Evolutionary conservation across 257 asterid species (phyloP), one percentile per base, ranked within the genome.

Genomic region (Nicotiana otophora): DNA sequence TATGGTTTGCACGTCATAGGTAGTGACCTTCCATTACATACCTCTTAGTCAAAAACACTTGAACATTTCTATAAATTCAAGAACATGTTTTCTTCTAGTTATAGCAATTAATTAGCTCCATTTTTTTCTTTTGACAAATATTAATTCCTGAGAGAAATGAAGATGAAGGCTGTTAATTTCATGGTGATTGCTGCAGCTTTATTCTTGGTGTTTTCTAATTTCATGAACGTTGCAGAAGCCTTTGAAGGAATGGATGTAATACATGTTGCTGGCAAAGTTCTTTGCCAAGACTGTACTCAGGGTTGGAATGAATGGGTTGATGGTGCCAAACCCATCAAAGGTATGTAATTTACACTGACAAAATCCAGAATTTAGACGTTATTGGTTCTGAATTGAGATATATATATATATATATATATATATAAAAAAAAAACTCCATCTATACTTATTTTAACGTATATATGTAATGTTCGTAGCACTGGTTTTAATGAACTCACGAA

Each of bases 271-370:
- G 98, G 98, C 36, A 91, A 86, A 84, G 97, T 93, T 54, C 92
- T 90, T 26, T 95, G 98, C 92, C 98, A 95, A 87, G 94, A 95
- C 68, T 93, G 98, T 87, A 82, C 87, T 30, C 42, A 84, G 64
- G 97, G 93, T 42, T 93, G 92, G 92, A 90, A 89, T 14, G 89
- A 92, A 62, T 95, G 98, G 98, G 91, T 89, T 80, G 84, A 88
- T 30, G 98, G 91, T 42, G 90, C 91, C 86, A 87, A 92, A 42
- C 94, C 98, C 80, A 87, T 95, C 74, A 82, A 92, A 87, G 98
- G 98, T 95, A 82, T 7, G 42, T 20, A 30, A 5, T n/a, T 31
- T 31, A 23, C 34, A 10, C 0, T 0, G 7, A 5, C 0, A 5
- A 39, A 0, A 42, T 42, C 12, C 7, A 0, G 4, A 72, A 46